A percentile compares a stretch with the other conserved stretches of the same genome.
These are phyloP conservation scores for Eruca vesicaria DNA, from an alignment of 441 rosid species.

Conservation along the genomic window DNA sequence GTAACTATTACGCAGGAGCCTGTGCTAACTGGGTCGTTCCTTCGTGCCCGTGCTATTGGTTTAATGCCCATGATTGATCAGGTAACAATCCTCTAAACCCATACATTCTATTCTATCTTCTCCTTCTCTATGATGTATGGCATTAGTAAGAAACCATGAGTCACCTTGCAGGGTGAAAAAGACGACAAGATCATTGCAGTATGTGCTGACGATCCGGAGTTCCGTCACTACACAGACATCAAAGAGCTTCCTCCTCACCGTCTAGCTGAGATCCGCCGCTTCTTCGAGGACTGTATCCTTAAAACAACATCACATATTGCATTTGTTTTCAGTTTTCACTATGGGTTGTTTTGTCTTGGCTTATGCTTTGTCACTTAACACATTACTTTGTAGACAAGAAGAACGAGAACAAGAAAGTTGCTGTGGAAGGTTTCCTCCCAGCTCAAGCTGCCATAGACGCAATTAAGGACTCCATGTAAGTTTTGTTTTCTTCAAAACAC, in stretches of 20 bases:
- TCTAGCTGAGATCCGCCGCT: constrained; percentile 95
- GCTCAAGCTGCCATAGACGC: constrained; percentile 72
- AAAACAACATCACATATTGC: constrained; percentile 1
- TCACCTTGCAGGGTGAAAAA: constrained; percentile 71
- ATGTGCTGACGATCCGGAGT: constrained; percentile 98
- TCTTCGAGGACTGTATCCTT: constrained; percentile 98
- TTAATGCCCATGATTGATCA: constrained; percentile 98
- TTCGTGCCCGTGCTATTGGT: constrained; percentile 97
- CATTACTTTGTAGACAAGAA: constrained; percentile 68
- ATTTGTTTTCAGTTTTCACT: constrained; percentile 14
- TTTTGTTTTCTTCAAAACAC: not conserved
- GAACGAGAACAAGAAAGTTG: constrained; percentile 98
- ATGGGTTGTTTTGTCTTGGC: not conserved
- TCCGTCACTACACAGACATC: constrained; percentile 90
- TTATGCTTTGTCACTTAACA: constrained; percentile 28
- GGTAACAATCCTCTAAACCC: constrained; percentile 33
- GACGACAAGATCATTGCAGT: constrained; percentile 98
- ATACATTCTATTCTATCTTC: not conserved
- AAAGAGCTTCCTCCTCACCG: constrained; percentile 99
- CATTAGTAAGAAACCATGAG: constrained; percentile 8
- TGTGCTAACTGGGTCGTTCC: constrained; percentile 84
- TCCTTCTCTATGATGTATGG: not conserved
- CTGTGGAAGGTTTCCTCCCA: constrained; percentile 87
- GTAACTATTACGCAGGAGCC: constrained; percentile 61
- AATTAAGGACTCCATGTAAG: constrained; percentile 89